phyloP scores from a whole-genome alignment of 1,284 basidiomycete genomes.

The Trichosporon ovoides region DNA sequence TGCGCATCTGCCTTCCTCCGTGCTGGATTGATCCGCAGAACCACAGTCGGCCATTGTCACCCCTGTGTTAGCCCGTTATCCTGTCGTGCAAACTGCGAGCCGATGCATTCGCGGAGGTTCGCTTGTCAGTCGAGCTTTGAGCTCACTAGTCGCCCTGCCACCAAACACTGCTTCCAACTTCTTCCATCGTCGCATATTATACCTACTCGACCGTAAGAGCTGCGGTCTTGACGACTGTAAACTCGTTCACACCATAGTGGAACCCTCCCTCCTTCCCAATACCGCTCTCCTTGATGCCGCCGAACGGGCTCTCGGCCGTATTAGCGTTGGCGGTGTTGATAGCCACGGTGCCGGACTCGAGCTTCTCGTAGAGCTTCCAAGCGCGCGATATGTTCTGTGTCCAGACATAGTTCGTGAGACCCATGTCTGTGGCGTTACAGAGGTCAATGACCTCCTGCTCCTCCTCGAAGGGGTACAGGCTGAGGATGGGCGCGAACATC shows the following conservation, averaged over 20 bases:
- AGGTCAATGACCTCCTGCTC: constrained; percentile 81
- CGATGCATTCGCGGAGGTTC: too few species aligned
- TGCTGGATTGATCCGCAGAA: too few species aligned
- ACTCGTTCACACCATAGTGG: constrained; percentile 23
- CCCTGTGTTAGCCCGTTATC: too few species aligned
- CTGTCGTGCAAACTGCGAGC: too few species aligned
- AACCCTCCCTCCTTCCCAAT: constrained; percentile 26
- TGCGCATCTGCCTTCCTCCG: too few species aligned
- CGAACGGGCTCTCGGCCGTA: constrained; percentile 77
- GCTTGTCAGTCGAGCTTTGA: too few species aligned
- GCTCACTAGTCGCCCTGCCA: too few species aligned
- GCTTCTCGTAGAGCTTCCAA: constrained; percentile 86
- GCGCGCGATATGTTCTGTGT: constrained; percentile 77
- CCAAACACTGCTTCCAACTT: background rate
- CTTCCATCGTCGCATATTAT: background rate
- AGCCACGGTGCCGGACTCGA: constrained; percentile 83
- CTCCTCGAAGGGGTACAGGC: constrained; percentile 67
- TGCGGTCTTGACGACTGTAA: constrained; percentile 16
- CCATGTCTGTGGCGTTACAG: constrained; percentile 75
- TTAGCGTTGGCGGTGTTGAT: constrained; percentile 72
- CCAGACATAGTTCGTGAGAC: constrained; percentile 87
- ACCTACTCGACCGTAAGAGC: constrained; percentile 9
- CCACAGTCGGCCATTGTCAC: too few species aligned
- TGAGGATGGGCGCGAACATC: constrained; percentile 68
- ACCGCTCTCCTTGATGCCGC: constrained; percentile 55